Evolutionary conservation across 768 basidiomycete species (phyloP), one percentile per base, ranked within the genome.

Genomic region (Pisolithus tinctorius): DNA sequence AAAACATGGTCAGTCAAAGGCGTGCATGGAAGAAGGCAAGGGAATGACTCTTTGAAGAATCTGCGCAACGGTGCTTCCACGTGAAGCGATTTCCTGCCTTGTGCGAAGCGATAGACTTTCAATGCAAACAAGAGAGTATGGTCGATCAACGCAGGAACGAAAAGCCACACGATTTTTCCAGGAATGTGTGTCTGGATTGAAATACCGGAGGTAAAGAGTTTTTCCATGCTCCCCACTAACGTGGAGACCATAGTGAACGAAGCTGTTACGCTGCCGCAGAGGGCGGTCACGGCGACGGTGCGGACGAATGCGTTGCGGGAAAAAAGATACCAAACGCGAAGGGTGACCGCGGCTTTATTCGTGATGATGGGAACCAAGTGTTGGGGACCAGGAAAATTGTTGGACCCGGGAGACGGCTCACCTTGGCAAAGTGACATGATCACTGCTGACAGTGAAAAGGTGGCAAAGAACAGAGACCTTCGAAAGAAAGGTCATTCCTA

Each of bases 261-360:
- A 6, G 6, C 25, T 31, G 39, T 5, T 39, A 34, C 44, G 26
- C 43, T 0, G 6, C 31, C 14, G 17, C 27, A 25, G 17, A 50
- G 51, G 46, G 42, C 34, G 3, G 8, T 0, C 30, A 40, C 23
- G 4, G 47, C 50, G 25, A 58, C 25, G 2, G 7, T 9, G 23
- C 45, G 50, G 41, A 62, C 26, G n/a, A 45, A 4, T 1, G 5
- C 41, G 13, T 27, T 43, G 13, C 39, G 44, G 9, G 45, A 4
- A 17, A 62, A 63, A 7, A 62, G n/a, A 38, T 41, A 54, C 62
- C 62, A 62, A 6, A 58, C 54, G 9, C 62, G 62, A 14, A 51
- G 42, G 10, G 47, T 53, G 31, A 62, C 49, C 23, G 45, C 38
- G 6, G 38, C 60, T 61, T n/a, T 40, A 20, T 3, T 34, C 14